phyloP scores from a whole-genome alignment of 176 grass and related monocot species.

The Zea mays region Zm-B73-REFERENCE-NAM-5.0 NC_050099.1:174333501-174334000 shows the following conservation, averaged over 20 bases:
- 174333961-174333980: neutral
- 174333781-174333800: neutral
- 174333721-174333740: neutral
- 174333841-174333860: neutral
- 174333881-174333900: neutral
- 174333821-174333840: neutral
- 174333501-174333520: too few species aligned
- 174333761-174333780: neutral
- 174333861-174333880: neutral
- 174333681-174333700: too few species aligned
- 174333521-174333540: too few species aligned
- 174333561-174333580: neutral
- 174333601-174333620: too few species aligned
- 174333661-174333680: too few species aligned
- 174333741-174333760: neutral
- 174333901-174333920: neutral
- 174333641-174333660: too few species aligned
- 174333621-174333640: too few species aligned
- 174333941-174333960: slow-evolving; percentile 1
- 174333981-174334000: neutral
- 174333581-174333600: too few species aligned
- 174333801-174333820: neutral
- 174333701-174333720: neutral
- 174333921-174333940: neutral
- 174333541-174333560: neutral